phyloP scores from a whole-genome alignment of 495 filamentous ascomycete genomes.

The Penicillium flavigenum region DNA sequence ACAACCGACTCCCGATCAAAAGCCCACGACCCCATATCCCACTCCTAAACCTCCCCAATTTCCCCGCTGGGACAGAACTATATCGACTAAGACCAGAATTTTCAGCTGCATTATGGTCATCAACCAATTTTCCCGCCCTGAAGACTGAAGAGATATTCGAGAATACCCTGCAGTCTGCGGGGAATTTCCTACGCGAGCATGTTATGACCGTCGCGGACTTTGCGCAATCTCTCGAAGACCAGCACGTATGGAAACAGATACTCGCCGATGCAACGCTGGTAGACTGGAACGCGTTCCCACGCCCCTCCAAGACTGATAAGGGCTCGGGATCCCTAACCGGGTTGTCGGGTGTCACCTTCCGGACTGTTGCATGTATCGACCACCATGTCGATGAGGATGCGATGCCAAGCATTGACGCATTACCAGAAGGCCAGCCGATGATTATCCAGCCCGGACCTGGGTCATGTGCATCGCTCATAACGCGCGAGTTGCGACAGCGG shows the following conservation, averaged over 20 bases:
- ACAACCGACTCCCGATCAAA: slow-evolving; percentile 44
- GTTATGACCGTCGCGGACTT: slow-evolving; percentile 46
- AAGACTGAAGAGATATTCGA: slow-evolving; percentile 29
- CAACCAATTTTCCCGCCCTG: slow-evolving; percentile 33
- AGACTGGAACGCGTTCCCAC: slow-evolving; percentile 82
- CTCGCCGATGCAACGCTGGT: slow-evolving; percentile 61
- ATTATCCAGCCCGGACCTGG: slow-evolving; percentile 66
- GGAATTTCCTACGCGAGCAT: slow-evolving; percentile 41
- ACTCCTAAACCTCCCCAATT: slow-evolving; percentile 69
- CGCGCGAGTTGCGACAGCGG: slow-evolving; percentile 54
- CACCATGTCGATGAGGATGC: slow-evolving; percentile 82
- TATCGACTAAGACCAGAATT: slow-evolving; percentile 76
- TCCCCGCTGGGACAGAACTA: slow-evolving; percentile 56
- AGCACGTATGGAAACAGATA: slow-evolving; percentile 6
- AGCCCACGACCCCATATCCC: slow-evolving; percentile 67
- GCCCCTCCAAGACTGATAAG: slow-evolving; percentile 34
- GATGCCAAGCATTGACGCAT: slow-evolving; percentile 41
- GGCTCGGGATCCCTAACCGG: slow-evolving; percentile 35
- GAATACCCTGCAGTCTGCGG: slow-evolving; percentile 30
- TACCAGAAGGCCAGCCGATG: slow-evolving; percentile 42
- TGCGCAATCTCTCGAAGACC: slow-evolving; percentile 21
- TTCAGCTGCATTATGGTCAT: slow-evolving; percentile 41
- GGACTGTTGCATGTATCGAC: slow-evolving; percentile 78
- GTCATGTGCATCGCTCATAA: slow-evolving; percentile 78
- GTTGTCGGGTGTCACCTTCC: slow-evolving; percentile 39